Base-by-base conservation (phyloP, 2,329 filamentous ascomycete genomes). In the Torrubiellomyces zombiae region DNA sequence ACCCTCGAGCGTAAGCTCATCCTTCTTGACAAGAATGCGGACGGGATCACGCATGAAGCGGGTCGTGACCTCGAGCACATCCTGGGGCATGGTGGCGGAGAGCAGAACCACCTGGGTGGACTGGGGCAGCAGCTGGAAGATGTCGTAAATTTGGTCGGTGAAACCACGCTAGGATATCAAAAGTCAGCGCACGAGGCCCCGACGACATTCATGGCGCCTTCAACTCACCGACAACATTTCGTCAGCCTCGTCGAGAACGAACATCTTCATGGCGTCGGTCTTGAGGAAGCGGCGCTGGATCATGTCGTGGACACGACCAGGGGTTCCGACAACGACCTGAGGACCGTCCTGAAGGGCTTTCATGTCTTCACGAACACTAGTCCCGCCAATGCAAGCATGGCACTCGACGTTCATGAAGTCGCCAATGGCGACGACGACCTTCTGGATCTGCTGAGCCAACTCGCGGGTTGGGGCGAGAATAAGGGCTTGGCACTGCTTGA, bases 41-140 rank as follows among this genome's bases (percentile, higher is more conserved):
- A 98, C 80, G 42, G 89, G 89, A 61, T 98, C 89, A 47, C 83
- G 85, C 89, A 98, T 98, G 72, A 98, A 98, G 67, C 94, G 94
- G 63, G 86, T 95, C 51, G 89, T 98, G 52, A 98, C 85, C 67
- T 98, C 89, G 33, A 98, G 75, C 35, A 98, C 89, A 52, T 98
- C 89, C 67, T 94, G 83, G 48, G 89, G 89, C 75, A 98, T 92
- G 56, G 89, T 98, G 48, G 89, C 89, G 32, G 89, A 95, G 28
- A 98, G 75, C 30, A 98, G 80, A 42, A 95, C 86, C 40, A 98
- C 89, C 70, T 98, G 89, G 52, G 86, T 98, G 36, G 82, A 85
- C 63, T 93, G 89, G 30, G 89, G 89, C 28, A 98, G 78, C 33
- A 94, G 80, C 63, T 93, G 86, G 76, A 94, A 98, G 63, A 98